Evolutionary conservation across 2,329 filamentous ascomycete species (phyloP).

Genomic region (Esteya vermicola): DNA sequence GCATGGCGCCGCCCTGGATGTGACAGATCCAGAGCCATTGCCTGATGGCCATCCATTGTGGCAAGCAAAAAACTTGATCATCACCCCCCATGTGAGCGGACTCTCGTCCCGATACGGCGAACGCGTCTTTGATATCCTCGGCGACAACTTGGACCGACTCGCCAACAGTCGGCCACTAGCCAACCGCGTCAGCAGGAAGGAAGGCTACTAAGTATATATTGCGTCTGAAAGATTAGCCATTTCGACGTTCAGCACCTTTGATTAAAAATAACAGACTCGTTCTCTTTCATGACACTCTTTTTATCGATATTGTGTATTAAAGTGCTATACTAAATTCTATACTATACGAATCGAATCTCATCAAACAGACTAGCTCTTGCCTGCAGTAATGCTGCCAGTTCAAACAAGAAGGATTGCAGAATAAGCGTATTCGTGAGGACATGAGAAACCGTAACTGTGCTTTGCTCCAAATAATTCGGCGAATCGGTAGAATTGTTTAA

Average conservation of each 20-base stretch:
- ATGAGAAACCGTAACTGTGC: constrained; percentile 56
- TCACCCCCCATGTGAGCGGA: constrained; percentile 39
- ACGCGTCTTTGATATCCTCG: constrained; percentile 26
- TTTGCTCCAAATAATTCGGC: too few species aligned
- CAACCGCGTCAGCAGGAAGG: constrained; percentile 10
- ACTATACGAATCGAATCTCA: constrained; percentile 49
- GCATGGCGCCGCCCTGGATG: constrained; percentile 59
- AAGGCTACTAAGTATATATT: constrained; percentile 10
- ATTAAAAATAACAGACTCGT: too few species aligned
- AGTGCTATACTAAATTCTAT: too few species aligned
- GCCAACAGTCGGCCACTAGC: constrained; percentile 8
- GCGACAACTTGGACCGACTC: constrained; percentile 21
- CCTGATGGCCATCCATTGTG: constrained; percentile 55
- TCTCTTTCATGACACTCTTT: too few species aligned
- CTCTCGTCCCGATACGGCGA: constrained; percentile 23
- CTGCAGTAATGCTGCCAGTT: constrained; percentile 61
- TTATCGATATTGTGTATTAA: too few species aligned
- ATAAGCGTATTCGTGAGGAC: constrained; percentile 68
- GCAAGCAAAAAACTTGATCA: constrained; percentile 52
- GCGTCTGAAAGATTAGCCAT: too few species aligned
- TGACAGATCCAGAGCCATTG: constrained; percentile 67
- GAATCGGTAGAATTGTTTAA: too few species aligned
- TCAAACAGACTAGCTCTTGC: constrained; percentile 62
- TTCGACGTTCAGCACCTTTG: constrained; percentile 5
- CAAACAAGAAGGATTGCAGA: constrained; percentile 66